These are phyloP conservation scores for Tricholoma flavovirens DNA, from an alignment of 768 basidiomycete genomes.

Conservation along the genomic window DNA sequence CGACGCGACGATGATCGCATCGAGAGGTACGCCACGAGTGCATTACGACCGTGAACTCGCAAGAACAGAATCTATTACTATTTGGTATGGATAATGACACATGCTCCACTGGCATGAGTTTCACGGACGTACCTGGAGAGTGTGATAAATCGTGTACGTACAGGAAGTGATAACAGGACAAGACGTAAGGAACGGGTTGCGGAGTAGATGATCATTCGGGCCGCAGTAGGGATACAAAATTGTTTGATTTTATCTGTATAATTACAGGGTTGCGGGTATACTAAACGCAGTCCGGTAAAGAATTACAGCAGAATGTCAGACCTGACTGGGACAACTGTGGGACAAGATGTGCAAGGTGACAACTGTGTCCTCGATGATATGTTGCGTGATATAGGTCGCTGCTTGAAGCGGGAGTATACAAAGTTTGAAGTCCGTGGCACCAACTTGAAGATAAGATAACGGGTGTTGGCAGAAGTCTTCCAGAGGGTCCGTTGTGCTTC, in stretches of 20 bases:
- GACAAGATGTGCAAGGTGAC: neutral
- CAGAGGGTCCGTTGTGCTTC: neutral
- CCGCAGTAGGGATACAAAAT: neutral
- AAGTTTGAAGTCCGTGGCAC: neutral
- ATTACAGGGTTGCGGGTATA: slow-evolving; percentile 1
- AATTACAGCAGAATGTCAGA: neutral
- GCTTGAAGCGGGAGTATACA: neutral
- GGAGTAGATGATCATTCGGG: neutral
- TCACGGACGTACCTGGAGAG: neutral
- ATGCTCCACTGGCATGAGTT: neutral
- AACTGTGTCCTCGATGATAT: neutral
- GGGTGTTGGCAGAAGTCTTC: neutral
- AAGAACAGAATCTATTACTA: neutral
- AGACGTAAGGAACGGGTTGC: neutral
- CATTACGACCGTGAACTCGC: neutral
- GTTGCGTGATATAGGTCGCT: neutral
- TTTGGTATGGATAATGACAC: neutral
- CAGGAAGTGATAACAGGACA: neutral
- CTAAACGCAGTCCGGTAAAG: neutral
- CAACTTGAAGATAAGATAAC: neutral
- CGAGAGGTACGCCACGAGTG: neutral
- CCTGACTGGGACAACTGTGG: slow-evolving; percentile 2
- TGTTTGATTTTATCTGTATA: neutral
- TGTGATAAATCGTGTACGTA: neutral
- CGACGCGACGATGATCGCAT: neutral